Conservation (phyloP, 2,329 filamentous ascomycete genomes). For the Fusarium neocosmosporiellum region DNA sequence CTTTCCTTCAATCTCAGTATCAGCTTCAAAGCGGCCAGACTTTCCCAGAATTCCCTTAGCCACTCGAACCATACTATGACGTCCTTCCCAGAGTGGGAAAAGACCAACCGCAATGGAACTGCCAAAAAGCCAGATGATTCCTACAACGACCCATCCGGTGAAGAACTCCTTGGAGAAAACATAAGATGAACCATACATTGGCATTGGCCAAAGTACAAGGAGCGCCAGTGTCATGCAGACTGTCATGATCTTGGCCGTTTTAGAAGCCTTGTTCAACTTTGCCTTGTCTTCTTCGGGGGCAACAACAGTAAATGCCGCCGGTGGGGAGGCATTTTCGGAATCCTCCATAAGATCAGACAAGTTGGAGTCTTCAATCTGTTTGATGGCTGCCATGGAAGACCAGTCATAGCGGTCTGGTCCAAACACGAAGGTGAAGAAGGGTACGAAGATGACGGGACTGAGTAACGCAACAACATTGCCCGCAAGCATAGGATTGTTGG, state of each 20-base stretch:
- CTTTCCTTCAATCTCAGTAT: not conserved
- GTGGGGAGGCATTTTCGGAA: not conserved
- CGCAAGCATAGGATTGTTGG: slow-evolving; percentile 87
- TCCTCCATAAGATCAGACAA: slow-evolving; percentile 25
- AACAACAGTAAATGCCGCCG: slow-evolving; percentile 15
- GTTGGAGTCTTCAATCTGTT: slow-evolving; percentile 76
- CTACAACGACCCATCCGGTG: slow-evolving; percentile 77
- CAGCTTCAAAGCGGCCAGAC: not conserved
- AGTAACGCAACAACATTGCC: slow-evolving; percentile 88
- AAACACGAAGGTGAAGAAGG: slow-evolving; percentile 74
- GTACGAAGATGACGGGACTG: slow-evolving; percentile 79
- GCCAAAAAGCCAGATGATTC: slow-evolving; percentile 79
- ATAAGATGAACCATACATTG: slow-evolving; percentile 86
- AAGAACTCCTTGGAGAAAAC: slow-evolving; percentile 72
- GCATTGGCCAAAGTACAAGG: slow-evolving; percentile 90
- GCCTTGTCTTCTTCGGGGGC: slow-evolving; percentile 54
- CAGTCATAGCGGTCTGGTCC: slow-evolving; percentile 82
- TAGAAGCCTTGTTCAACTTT: slow-evolving; percentile 65
- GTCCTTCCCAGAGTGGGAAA: slow-evolving; percentile 84
- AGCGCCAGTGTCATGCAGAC: slow-evolving; percentile 70
- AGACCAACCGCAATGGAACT: slow-evolving; percentile 79
- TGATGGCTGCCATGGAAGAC: slow-evolving; percentile 83
- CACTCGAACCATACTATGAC: slow-evolving; percentile 49
- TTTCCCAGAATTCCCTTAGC: slow-evolving; percentile 31
- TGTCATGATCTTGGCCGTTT: slow-evolving; percentile 54